Base-by-base conservation (phyloP, 2,329 filamentous ascomycete genomes). In the Aspergillus udagawae region DNA sequence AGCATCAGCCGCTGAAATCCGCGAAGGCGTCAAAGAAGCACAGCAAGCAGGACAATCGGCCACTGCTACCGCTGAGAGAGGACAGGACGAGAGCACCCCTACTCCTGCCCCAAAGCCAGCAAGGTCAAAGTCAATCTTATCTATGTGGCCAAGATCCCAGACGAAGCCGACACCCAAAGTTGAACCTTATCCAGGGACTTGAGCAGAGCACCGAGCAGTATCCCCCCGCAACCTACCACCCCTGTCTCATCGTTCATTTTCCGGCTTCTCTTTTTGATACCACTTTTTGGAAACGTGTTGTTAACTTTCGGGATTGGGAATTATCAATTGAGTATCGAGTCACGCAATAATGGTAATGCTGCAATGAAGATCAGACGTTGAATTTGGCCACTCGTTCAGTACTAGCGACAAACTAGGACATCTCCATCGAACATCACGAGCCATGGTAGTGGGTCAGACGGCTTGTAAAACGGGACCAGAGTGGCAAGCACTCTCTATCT, bases 11-110 rank as follows among this genome's bases (percentile, higher is more conserved):
- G 70, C 73, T 38, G 73, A 76, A 51, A 66, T 79, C 35, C 69
- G 73, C 12, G 67, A 73, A 48, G 77, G 76, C 0, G 73, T 79
- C 21, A 67, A 70, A 58, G 74, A 73, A 55, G 74, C 70, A 5
- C 68, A 76, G 50, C 65, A 70, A 54, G 67, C 70, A 28, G 69
- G 72, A 28, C 66, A 68, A 42, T 63, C 64, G 28, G 59, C 66
- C n/a, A 59, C 62, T 56, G 58, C 58, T 44, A 50, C 57, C 49
- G 25, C 63, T 50, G 57, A 63, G 27, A n/a, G 49, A 49, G 21
- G 45, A 29, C 29, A 54, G 3, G 54, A 55, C 20, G 54, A 56
- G 10, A 27, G 12, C 10, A 49, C 32, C 3, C 41, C 49, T 45
- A 47, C 52, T 21, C 51, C 57, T 9, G 48, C 62, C 8, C 56